Evolutionary conservation across 805 yeast species (phyloP).

Genomic region (Saturnispora hagleri): DNA sequence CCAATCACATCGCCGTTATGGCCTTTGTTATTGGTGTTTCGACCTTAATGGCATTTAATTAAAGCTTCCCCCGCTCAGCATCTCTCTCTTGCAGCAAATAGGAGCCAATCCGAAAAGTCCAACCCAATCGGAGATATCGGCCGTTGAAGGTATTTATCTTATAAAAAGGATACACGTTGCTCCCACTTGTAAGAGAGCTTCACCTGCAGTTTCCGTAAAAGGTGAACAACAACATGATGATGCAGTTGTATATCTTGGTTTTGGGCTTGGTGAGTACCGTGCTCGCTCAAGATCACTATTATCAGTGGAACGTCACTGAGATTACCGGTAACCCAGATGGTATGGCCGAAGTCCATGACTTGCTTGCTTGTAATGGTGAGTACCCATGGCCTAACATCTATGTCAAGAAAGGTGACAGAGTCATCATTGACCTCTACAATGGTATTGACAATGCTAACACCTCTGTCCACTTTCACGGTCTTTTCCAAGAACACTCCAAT

Average conservation of each 20-base stretch:
- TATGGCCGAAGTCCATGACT: conserved; percentile 29
- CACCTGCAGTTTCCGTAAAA: neutral
- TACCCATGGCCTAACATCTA: conserved; percentile 84
- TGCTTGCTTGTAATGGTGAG: conserved; percentile 42
- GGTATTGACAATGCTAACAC: conserved; percentile 64
- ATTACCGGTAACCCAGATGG: conserved; percentile 55
- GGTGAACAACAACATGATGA: neutral
- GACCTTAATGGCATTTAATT: conserved; percentile 3
- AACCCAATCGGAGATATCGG: conserved; percentile 3
- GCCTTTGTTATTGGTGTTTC: neutral
- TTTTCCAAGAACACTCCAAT: conserved; percentile 67
- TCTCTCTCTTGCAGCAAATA: neutral
- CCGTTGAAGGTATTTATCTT: neutral
- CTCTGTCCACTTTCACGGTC: conserved; percentile 87
- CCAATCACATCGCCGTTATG: neutral
- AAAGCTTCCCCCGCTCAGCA: neutral
- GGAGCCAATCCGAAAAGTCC: neutral
- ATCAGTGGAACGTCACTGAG: conserved; percentile 59
- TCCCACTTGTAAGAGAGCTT: neutral
- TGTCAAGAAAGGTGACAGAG: conserved; percentile 71
- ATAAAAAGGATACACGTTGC: neutral
- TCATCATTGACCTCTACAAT: conserved; percentile 65
- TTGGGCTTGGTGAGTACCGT: neutral
- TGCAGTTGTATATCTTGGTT: neutral
- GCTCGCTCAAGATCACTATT: conserved; percentile 33